These are phyloP conservation scores for Penicillium aurantiogriseum DNA, from an alignment of 2,329 filamentous ascomycete genomes.

Conservation along the genomic window DNA sequence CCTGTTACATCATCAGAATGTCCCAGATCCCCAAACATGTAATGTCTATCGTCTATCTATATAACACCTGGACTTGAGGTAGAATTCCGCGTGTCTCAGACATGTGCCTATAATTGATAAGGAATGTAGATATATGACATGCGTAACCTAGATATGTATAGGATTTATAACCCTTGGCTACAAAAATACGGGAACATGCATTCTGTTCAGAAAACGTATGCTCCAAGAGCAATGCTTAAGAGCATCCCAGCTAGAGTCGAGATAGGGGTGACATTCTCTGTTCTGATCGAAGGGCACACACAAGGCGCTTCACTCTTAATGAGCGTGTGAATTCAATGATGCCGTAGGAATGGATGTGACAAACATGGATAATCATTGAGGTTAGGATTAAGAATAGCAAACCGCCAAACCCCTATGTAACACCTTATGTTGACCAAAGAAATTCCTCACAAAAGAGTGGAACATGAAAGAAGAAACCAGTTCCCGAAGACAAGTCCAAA, in stretches of 20 bases:
- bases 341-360: slow-evolving; percentile 9
- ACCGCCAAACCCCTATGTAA: neutral
- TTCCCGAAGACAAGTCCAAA: slow-evolving; percentile 7
- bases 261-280: neutral
- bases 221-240: neutral
- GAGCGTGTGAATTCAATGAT: neutral
- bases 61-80: neutral
- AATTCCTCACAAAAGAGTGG: slow-evolving; percentile 5
- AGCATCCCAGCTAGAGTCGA: neutral
- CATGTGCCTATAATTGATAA: slow-evolving; percentile 5
- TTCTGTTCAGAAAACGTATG: neutral
- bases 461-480: slow-evolving; percentile 7
- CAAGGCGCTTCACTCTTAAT: neutral
- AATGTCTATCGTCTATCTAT: slow-evolving; percentile 1
- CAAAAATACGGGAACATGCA: neutral
- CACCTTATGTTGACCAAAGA: neutral
- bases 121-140: slow-evolving; percentile 3
- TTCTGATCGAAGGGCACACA: neutral
- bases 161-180: neutral
- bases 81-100: slow-evolving; percentile 19
- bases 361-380: slow-evolving; percentile 3
- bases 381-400: slow-evolving; percentile 4
- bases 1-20: slow-evolving; percentile 11
- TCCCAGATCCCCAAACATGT: neutral
- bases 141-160: neutral